A percentile compares a stretch with the other conserved stretches of the same genome.
Conservation (phyloP, 257 asterid species). For the Catharanthus roseus region DNA sequence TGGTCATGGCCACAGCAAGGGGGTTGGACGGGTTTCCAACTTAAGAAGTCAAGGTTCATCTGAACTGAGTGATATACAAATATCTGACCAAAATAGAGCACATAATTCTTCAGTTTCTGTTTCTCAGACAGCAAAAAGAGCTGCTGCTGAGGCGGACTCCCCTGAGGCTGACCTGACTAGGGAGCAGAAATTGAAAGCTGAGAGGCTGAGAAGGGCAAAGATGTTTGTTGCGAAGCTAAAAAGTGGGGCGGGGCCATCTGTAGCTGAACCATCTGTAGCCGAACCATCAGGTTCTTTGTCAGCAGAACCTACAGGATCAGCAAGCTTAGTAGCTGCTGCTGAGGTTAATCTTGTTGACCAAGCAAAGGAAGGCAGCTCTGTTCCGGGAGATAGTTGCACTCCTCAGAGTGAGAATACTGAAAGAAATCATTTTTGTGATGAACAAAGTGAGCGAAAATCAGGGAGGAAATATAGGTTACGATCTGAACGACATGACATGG, state of each 20-base stretch:
- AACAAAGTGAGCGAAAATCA: conserved; percentile 30
- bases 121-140: conserved; percentile 18
- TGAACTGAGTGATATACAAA: conserved; percentile 13
- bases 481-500: conserved; percentile 36
- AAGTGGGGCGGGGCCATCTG: conserved; percentile 47
- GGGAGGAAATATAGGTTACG: conserved; percentile 45
- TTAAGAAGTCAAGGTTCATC: conserved; percentile 9
- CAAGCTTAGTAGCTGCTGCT: conserved; percentile 22
- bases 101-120: conserved; percentile 11
- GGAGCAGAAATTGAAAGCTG: conserved; percentile 85
- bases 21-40: conserved; percentile 25
- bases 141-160: conserved; percentile 31
- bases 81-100: conserved; percentile 19
- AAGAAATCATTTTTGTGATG: conserved; percentile 34
- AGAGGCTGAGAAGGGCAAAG: conserved; percentile 83
- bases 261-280: conserved; percentile 42
- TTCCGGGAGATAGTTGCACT: conserved; percentile 28
- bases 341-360: conserved; percentile 29
- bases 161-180: conserved; percentile 45
- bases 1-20: conserved; percentile 24
- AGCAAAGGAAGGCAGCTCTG: conserved; percentile 43
- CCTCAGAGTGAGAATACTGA: conserved; percentile 29
- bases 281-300: conserved; percentile 52
- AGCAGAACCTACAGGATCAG: conserved; percentile 49
- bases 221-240: conserved; percentile 81